These are phyloP conservation scores for Penicillium odoratum DNA, from an alignment of 495 filamentous ascomycete genomes.

Conservation along the genomic window DNA sequence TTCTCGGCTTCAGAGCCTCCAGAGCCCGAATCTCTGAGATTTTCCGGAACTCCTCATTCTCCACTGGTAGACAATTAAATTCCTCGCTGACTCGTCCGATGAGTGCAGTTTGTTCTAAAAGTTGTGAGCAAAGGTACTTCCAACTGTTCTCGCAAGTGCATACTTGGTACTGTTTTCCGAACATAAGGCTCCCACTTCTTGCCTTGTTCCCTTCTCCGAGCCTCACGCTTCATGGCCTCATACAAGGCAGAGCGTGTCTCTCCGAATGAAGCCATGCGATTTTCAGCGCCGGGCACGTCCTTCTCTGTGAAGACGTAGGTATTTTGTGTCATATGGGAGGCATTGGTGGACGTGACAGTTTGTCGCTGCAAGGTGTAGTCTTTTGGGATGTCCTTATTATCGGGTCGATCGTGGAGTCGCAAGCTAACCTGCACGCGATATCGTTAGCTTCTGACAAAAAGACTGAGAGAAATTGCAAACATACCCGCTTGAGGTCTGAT, in stretches of 20 bases:
- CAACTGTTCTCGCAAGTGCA: constrained; percentile 15
- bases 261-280: constrained; percentile 44
- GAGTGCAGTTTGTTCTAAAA: constrained; percentile 75
- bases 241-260: constrained; percentile 48
- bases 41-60: constrained; percentile 68
- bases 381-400: constrained; percentile 69
- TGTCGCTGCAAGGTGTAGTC: constrained; percentile 77
- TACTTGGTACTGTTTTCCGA: constrained; percentile 81
- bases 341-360: constrained; percentile 48
- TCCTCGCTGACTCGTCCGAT: constrained; percentile 73
- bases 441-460: constrained; percentile 3
- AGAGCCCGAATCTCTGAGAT: constrained; percentile 60
- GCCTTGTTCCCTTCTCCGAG: constrained; percentile 51
- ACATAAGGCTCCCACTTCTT: constrained; percentile 67
- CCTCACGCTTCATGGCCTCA: constrained; percentile 48
- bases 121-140: constrained; percentile 21
- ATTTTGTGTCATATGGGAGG: constrained; percentile 57
- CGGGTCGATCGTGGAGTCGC: constrained; percentile 52
- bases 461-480: constrained; percentile 7
- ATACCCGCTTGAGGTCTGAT: constrained; percentile 54
- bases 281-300: constrained; percentile 36
- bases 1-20: constrained; percentile 65
- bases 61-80: constrained; percentile 71
- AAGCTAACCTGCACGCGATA: constrained; percentile 44
- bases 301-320: constrained; percentile 61